Evolutionary conservation across 2,329 filamentous ascomycete genomes (phyloP).

Genomic region (Periconia sp.): DNA sequence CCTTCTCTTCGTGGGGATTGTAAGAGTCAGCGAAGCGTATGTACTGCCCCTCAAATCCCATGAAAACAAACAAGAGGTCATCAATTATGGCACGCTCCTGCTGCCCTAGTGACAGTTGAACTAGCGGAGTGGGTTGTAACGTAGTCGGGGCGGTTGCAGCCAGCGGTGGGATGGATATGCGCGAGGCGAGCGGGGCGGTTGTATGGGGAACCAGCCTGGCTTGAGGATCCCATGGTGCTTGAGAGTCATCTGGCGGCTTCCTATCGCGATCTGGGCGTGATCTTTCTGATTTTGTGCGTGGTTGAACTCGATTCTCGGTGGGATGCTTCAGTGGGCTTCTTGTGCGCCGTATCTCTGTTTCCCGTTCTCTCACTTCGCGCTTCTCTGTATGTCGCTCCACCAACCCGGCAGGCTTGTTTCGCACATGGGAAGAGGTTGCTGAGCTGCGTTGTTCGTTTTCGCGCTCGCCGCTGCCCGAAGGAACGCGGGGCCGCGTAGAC

Average conservation of each 20-base stretch:
- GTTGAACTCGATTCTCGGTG: slow-evolving; percentile 35
- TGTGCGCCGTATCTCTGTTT: slow-evolving; percentile 37
- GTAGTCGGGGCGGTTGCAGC: slow-evolving; percentile 68
- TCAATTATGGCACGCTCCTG: slow-evolving; percentile 89
- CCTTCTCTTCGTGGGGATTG: slow-evolving; percentile 81
- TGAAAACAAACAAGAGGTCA: slow-evolving; percentile 90
- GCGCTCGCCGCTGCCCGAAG: slow-evolving; percentile 31
- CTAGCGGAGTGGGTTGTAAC: slow-evolving; percentile 68
- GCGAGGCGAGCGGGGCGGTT: slow-evolving; percentile 70
- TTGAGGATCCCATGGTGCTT: slow-evolving; percentile 73
- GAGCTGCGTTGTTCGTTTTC: slow-evolving; percentile 19
- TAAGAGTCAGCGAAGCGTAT: slow-evolving; percentile 83
- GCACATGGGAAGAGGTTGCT: slow-evolving; percentile 28
- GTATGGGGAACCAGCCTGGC: slow-evolving; percentile 72
- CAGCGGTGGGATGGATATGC: slow-evolving; percentile 63
- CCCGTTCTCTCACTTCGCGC: slow-evolving; percentile 38
- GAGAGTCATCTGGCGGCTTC: slow-evolving; percentile 24
- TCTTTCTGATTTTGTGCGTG: slow-evolving; percentile 36
- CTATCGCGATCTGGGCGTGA: slow-evolving; percentile 26
- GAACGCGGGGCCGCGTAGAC: slow-evolving; percentile 38
- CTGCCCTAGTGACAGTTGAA: slow-evolving; percentile 71
- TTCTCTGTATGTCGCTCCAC: slow-evolving; percentile 39
- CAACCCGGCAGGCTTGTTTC: slow-evolving; percentile 30
- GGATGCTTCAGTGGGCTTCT: slow-evolving; percentile 41
- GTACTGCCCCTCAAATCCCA: slow-evolving; percentile 99